Conservation (phyloP, 1,139 yeast species). For the Geotrichum aggregatum region DNA sequence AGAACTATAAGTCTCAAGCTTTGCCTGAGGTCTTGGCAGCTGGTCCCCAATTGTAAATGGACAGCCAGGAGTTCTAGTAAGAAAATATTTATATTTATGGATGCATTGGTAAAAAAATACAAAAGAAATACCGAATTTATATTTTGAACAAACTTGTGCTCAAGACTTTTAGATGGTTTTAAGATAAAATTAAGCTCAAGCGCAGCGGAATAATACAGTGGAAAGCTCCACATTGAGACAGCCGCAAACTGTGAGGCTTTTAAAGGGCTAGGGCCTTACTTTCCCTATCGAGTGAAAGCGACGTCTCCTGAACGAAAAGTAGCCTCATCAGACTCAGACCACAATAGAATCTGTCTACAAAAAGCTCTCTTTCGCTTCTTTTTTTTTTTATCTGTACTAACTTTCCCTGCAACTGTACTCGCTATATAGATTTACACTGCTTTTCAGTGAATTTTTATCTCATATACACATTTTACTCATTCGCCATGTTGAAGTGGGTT, state of each 20-base stretch:
- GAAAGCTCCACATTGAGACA: too few relatives aligned
- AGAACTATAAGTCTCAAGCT: slow-evolving; percentile 76
- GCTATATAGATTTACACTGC: too few relatives aligned
- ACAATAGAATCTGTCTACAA: too few relatives aligned
- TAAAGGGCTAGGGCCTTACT: background rate
- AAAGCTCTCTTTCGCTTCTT: background rate
- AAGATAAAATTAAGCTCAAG: background rate
- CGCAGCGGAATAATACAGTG: too few relatives aligned
- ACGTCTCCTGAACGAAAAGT: background rate
- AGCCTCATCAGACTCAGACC: too few relatives aligned
- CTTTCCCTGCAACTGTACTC: too few relatives aligned
- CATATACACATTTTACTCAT: background rate
- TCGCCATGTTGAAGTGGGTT: slow-evolving; percentile 70
- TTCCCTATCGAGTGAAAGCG: background rate
- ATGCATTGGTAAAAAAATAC: background rate
- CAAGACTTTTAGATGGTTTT: too few relatives aligned
- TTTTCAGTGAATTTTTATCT: too few relatives aligned
- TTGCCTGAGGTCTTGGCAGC: slow-evolving; percentile 87
- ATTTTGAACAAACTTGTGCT: too few relatives aligned
- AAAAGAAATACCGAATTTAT: too few relatives aligned
- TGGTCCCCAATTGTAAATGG: slow-evolving; percentile 55
- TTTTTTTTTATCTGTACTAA: background rate
- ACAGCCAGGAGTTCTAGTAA: background rate
- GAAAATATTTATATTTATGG: background rate
- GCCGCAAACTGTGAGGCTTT: too few relatives aligned